phyloP scores from a whole-genome alignment of 805 yeast genomes.

The Schizosaccharomyces japonicus region DNA sequence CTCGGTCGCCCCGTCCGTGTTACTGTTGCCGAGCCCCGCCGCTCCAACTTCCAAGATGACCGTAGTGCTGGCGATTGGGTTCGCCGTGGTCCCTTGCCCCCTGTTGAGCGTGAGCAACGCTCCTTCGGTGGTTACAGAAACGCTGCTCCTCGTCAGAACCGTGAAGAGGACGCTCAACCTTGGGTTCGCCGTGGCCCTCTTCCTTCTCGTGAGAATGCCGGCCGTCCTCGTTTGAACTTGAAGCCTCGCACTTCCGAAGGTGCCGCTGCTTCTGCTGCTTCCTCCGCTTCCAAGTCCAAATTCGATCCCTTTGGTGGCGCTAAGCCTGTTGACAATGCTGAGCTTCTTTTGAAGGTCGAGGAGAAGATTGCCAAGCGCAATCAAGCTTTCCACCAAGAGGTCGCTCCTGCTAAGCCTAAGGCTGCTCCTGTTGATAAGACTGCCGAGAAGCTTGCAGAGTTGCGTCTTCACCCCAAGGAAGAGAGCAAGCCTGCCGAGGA shows the following conservation, averaged over 20 bases:
- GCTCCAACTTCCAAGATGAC: constrained; percentile 7
- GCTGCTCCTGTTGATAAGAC: constrained; percentile 7
- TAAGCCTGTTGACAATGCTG: constrained; percentile 51
- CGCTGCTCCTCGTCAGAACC: constrained; percentile 5
- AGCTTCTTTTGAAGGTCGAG: constrained; percentile 8
- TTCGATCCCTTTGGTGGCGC: constrained; percentile 65
- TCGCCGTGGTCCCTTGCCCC: constrained; percentile 23
- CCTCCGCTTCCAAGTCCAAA: constrained; percentile 14
- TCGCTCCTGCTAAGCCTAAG: constrained; percentile 5
- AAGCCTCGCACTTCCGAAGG: neutral
- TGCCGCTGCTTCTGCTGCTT: neutral
- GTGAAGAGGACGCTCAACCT: constrained; percentile 27
- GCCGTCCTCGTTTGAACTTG: constrained; percentile 1
- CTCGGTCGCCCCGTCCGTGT: constrained; percentile 44
- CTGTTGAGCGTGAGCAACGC: constrained; percentile 23
- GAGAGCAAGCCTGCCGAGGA: neutral
- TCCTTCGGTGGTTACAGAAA: neutral
- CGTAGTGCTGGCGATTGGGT: constrained; percentile 13
- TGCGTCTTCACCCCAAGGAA: neutral
- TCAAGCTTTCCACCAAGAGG: neutral
- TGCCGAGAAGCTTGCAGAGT: constrained; percentile 4
- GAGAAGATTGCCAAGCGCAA: constrained; percentile 5
- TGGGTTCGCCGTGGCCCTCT: constrained; percentile 17
- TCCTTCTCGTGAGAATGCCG: constrained; percentile 9
- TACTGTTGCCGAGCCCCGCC: constrained; percentile 46